Evolutionary conservation across 805 yeast genomes (phyloP), one percentile per base, ranked within the genome.

Genomic region (Pichia cephalocereana): DNA sequence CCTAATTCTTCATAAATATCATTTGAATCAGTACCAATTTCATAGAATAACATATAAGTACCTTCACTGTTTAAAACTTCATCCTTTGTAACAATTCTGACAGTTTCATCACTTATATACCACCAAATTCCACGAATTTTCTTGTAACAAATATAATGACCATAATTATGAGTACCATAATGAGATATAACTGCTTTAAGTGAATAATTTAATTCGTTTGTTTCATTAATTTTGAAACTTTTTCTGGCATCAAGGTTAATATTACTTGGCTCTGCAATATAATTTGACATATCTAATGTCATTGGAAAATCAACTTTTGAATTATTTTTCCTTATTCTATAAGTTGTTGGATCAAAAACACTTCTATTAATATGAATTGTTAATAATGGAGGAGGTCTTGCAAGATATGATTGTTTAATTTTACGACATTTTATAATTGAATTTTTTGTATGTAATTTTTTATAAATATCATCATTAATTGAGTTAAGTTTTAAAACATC

Each of bases 101-200:
- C 95, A 3, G 82, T 80, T 60, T 89, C 96, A 65, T 93, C 99
- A 57, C 93, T 83, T 18, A 90, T 83, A 62, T 96, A 77, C 96
- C 96, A 90, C 99, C 99, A 91, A 11, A 80, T 74, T 2, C 90
- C 93, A 55, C 95, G 76, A 49, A 70, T 75, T 58, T 80, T 83
- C 59, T 97, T 79, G 68, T 77, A 91, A 40, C 95, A 88, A 52
- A 91, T 86, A 62, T 91, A 91, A 65, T 91, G 99, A n/a, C 99
- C 99, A 62, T 88, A 93, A 58, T 91, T 89, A 58, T 93, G 97
- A 1, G 96, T 85, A 44, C 99, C 99, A 63, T 83, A 90, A 65
- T 91, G 99, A 1, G 91, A 82, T 41, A 91, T 86, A 1, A 86
- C 93, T 0, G 96, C 86, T 60, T 86, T 86, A 52, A 91, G 72